Percentiles rank a stretch among this genome's conserved stretches.
Evolutionary conservation across 2,329 filamentous ascomycete genomes (phyloP).

Genomic region (Aspergillus sp.): DNA sequence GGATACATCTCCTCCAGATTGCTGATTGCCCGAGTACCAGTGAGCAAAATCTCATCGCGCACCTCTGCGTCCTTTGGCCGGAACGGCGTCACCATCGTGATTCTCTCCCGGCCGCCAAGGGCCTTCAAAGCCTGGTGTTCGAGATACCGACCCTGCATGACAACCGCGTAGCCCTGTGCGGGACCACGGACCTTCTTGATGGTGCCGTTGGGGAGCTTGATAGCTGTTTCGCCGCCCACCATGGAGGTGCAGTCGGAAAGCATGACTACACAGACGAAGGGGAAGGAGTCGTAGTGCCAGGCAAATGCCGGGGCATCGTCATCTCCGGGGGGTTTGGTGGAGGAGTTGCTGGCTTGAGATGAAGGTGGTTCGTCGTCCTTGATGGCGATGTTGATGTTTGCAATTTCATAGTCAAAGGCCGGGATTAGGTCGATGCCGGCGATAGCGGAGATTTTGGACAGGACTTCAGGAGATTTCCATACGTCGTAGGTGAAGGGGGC

Average conservation of each 20-base stretch:
- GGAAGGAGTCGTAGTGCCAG: constrained; percentile 56
- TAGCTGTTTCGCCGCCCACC: constrained; percentile 60
- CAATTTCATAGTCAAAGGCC: constrained; percentile 60
- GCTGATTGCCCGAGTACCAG: constrained; percentile 59
- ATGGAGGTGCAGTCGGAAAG: constrained; percentile 63
- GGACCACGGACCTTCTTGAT: constrained; percentile 6
- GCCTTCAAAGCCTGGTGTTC: constrained; percentile 4
- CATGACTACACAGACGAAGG: constrained; percentile 68
- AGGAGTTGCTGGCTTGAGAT: neutral
- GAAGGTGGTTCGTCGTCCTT: constrained; percentile 13
- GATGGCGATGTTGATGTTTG: constrained; percentile 59
- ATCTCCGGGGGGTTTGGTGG: too few relatives aligned
- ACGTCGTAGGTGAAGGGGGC: constrained; percentile 64
- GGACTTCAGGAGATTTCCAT: constrained; percentile 58
- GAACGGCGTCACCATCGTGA: constrained; percentile 40
- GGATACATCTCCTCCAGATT: constrained; percentile 58
- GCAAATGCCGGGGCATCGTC: neutral
- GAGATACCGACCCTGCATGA: constrained; percentile 9
- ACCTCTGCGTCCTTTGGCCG: constrained; percentile 57
- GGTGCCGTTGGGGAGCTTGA: neutral
- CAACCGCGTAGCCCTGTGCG: neutral
- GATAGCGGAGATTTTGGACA: constrained; percentile 57
- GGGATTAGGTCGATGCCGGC: constrained; percentile 62
- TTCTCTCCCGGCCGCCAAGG: neutral
- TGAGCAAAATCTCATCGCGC: constrained; percentile 60